phyloP scores from a whole-genome alignment of 139 green algal genomes.

The Chlamydomonas asymmetrica region DNA sequence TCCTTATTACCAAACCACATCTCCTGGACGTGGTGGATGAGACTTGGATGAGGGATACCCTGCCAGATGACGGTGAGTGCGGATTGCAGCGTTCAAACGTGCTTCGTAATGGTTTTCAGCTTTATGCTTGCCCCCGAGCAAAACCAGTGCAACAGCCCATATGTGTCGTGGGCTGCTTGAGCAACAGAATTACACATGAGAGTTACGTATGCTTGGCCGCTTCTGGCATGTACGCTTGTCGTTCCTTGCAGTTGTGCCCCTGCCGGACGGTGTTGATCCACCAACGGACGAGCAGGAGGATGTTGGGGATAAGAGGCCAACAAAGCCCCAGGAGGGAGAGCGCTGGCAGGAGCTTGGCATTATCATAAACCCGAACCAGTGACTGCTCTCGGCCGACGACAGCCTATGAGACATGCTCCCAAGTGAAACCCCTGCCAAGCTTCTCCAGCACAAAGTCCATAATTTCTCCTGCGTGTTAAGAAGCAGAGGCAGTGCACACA shows the following conservation, averaged over 20 bases:
- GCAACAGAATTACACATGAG: too few species aligned
- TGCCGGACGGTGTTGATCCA: not conserved
- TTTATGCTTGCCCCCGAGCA: too few species aligned
- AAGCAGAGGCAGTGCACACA: not conserved
- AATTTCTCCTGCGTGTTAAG: not conserved
- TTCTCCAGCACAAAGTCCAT: conserved; percentile 1
- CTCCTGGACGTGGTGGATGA: conserved; percentile 22
- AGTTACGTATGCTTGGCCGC: too few species aligned
- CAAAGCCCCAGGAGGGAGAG: not conserved
- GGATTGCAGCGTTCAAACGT: not conserved
- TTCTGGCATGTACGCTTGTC: not conserved
- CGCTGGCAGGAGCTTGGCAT: conserved; percentile 19
- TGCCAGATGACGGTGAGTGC: conserved; percentile 22
- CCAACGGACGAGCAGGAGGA: not conserved
- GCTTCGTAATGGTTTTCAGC: not conserved
- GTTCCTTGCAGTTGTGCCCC: conserved; percentile 6
- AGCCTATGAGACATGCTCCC: not conserved
- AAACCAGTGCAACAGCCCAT: not conserved
- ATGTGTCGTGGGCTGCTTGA: not conserved
- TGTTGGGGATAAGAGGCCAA: not conserved
- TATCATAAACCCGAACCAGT: not conserved
- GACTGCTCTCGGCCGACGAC: not conserved
- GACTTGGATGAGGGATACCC: conserved; percentile 15
- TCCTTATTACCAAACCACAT: not conserved
- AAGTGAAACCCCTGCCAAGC: conserved; percentile 14